Evolutionary conservation across 139 green algal genomes (phyloP).

Genomic region (Micromonas commoda): DNA sequence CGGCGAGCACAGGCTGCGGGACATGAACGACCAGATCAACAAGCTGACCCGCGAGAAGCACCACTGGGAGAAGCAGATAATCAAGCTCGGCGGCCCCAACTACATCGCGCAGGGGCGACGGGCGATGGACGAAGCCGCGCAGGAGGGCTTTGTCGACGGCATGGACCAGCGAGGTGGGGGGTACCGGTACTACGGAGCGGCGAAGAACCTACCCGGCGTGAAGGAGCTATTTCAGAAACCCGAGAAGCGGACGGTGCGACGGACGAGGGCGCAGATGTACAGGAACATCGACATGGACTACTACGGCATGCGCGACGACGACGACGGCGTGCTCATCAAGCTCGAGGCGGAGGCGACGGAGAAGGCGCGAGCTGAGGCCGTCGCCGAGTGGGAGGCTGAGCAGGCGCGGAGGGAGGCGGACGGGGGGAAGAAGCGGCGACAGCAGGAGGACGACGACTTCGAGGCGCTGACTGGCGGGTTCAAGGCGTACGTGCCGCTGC

Average conservation of each 20-base stretch:
- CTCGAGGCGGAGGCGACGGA: slow-evolving; percentile 11
- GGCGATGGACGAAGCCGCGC: slow-evolving; percentile 23
- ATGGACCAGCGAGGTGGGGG: neutral
- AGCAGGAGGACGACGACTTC: slow-evolving; percentile 62
- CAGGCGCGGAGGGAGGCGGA: neutral
- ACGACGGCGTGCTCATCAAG: slow-evolving; percentile 78
- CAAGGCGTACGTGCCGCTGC: slow-evolving; percentile 82
- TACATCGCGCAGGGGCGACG: slow-evolving; percentile 52
- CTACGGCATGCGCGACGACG: slow-evolving; percentile 94
- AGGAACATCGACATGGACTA: slow-evolving; percentile 90
- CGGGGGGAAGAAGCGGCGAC: neutral
- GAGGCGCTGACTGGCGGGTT: slow-evolving; percentile 64
- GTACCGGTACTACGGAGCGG: slow-evolving; percentile 96
- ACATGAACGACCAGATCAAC: slow-evolving; percentile 99
- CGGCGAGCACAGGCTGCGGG: slow-evolving; percentile 89
- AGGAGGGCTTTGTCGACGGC: slow-evolving; percentile 44
- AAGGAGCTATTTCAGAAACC: slow-evolving; percentile 94
- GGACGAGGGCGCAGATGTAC: slow-evolving; percentile 76
- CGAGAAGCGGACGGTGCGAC: slow-evolving; percentile 43
- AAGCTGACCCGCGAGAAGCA: slow-evolving; percentile 97
- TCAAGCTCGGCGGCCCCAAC: slow-evolving; percentile 91
- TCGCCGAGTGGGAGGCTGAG: neutral
- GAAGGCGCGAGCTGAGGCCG: neutral
- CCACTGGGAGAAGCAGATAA: slow-evolving; percentile 93
- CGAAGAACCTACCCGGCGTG: slow-evolving; percentile 95